Evolutionary conservation across 2,329 filamentous ascomycete species (phyloP).

Genomic region (Cadophora luteo-olivacea): DNA sequence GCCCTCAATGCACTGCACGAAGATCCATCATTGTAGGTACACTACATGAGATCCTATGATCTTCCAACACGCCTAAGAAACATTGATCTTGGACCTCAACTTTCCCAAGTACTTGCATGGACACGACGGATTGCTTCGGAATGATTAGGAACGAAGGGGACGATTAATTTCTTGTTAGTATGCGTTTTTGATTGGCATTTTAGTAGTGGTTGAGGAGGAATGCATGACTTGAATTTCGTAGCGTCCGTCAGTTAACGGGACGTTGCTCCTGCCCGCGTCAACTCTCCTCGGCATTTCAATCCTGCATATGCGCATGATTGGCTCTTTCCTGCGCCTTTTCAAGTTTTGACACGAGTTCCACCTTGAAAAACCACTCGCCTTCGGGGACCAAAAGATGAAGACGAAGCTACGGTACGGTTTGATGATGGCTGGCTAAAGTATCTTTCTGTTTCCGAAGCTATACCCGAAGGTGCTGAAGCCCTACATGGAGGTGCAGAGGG

Average conservation of each 20-base stretch:
- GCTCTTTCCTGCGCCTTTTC: background rate
- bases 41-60: conserved; percentile 6
- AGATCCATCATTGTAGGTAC: background rate
- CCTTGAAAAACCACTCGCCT: background rate
- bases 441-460: background rate
- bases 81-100: background rate
- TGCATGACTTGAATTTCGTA: conserved; percentile 9
- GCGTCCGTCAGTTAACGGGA: conserved; percentile 8
- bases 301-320: background rate
- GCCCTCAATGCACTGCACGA: background rate
- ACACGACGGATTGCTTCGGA: background rate
- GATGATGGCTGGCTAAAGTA: background rate
- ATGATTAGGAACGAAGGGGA: background rate
- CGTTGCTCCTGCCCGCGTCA: background rate
- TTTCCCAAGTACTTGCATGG: background rate
- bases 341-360: background rate
- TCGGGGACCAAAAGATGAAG: background rate
- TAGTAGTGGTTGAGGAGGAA: background rate
- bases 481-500: conserved; percentile 1
- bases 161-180: background rate
- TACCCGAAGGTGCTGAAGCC: background rate
- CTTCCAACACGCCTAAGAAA: background rate
- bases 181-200: background rate
- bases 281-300: background rate
- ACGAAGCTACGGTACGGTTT: background rate